Base-by-base conservation (phyloP, 371 early-diverging fungal species). In the Smittium mucronatum region DNA sequence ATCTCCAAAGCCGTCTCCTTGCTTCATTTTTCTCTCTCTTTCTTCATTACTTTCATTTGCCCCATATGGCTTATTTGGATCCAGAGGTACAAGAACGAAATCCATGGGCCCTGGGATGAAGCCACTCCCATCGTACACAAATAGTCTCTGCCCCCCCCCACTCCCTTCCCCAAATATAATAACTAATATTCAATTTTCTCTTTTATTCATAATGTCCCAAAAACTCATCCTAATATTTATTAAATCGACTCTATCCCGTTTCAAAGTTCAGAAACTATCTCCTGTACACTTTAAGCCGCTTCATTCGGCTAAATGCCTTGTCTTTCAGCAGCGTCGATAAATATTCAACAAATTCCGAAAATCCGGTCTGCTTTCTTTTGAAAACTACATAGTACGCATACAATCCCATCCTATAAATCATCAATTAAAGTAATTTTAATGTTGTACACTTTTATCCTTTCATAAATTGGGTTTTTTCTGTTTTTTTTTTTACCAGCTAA, bases 51-150 rank as follows among this genome's bases (percentile, higher is more conserved):
- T 0, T 88, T 93, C 77, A 78, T 88, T 28, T 92, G 95, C 72
- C 95, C 95, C 0, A 87, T 86, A 65, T 93, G 93, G 93, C 84
- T 95, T 36, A 90, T 94, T 29, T 88, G 88, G 77, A 86, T 93
- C 58, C 93, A 93, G 79, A 86, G 89, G 63, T 94, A 93, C 81
- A 95, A 95, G 83, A 94, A 93, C 75, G 33, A 68, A 35, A 68
- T 68, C 69, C 69, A 68, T 36, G 97, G 97, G 0, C 95, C 97
- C 26, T 96, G 97, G 97, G 97, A 96, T 77, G 95, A 94, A 80
- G 97, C 95, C 16, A 76, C 87, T 32, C 92, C 91, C n/a, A 82
- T 87, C 29, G 80, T 80, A 0, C 75, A 79, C 34, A 73, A 68
- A 58, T 76, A 78, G 34, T 34, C 34, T n/a, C 11, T 33, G n/a